Evolutionary conservation across 2,329 filamentous ascomycete species (phyloP).

Genomic region (Pseudonectria foliicola): DNA sequence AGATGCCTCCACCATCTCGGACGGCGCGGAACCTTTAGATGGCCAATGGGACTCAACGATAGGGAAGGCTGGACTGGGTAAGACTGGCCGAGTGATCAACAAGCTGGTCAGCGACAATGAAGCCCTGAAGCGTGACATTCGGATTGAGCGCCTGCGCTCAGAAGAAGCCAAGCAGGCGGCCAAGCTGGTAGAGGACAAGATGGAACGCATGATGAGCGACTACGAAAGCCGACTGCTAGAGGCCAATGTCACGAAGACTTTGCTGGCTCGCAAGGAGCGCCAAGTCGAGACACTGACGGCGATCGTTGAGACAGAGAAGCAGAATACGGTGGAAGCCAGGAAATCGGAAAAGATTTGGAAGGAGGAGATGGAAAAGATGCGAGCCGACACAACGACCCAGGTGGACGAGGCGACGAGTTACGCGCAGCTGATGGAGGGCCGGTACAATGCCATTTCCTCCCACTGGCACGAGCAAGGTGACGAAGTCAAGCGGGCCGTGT

Average conservation of each 20-base stretch:
- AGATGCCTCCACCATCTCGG: conserved; percentile 21
- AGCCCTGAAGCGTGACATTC: conserved; percentile 64
- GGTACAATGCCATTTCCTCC: conserved; percentile 59
- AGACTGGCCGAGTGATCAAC: conserved; percentile 74
- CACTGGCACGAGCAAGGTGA: conserved; percentile 62
- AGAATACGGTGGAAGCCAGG: conserved; percentile 51
- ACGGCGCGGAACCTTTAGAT: conserved; percentile 28
- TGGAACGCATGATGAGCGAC: conserved; percentile 60
- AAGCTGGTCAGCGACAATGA: conserved; percentile 76
- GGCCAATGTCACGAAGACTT: conserved; percentile 62
- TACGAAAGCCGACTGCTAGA: conserved; percentile 64
- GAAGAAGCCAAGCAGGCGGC: conserved; percentile 66
- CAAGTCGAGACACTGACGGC: conserved; percentile 64
- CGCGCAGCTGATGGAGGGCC: conserved; percentile 61
- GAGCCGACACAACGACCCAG: conserved; percentile 51
- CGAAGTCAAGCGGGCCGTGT: conserved; percentile 47
- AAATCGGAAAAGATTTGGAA: conserved; percentile 55
- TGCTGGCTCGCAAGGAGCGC: conserved; percentile 65
- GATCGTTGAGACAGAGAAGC: conserved; percentile 57
- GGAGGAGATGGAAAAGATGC: conserved; percentile 55
- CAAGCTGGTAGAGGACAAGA: conserved; percentile 62
- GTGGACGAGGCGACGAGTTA: conserved; percentile 60
- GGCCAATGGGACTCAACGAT: conserved; percentile 58
- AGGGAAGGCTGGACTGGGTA: conserved; percentile 63
- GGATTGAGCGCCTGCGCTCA: conserved; percentile 56